These are phyloP conservation scores for Talaromyces adpressus DNA, from an alignment of 495 filamentous ascomycete genomes.

Conservation along the genomic window DNA sequence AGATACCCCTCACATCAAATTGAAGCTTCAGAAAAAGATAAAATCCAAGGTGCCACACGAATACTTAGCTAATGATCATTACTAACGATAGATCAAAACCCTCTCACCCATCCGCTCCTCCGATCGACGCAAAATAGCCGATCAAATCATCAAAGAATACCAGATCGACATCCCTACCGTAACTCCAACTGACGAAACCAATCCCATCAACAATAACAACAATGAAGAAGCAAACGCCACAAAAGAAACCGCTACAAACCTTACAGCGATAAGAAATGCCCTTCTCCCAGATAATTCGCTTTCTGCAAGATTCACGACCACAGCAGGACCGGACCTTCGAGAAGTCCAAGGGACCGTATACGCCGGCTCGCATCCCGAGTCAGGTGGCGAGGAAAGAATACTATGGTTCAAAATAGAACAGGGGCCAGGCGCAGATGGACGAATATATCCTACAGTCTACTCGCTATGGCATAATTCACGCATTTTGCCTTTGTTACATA, in stretches of 20 bases:
- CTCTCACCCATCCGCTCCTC: constrained; percentile 63
- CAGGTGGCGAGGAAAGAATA: constrained; percentile 51
- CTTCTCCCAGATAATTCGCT: constrained; percentile 58
- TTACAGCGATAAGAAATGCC: constrained; percentile 51
- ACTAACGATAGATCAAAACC: constrained; percentile 53
- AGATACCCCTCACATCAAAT: constrained; percentile 14
- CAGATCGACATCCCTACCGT: constrained; percentile 39
- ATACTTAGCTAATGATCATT: not conserved
- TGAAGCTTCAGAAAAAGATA: not conserved
- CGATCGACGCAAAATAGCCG: constrained; percentile 62
- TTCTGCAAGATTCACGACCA: constrained; percentile 64
- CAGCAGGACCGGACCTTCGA: constrained; percentile 56
- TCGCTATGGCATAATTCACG: constrained; percentile 60
- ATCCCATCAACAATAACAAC: not conserved
- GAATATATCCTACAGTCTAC: constrained; percentile 62
- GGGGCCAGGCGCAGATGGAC: constrained; percentile 34
- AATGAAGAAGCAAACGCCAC: constrained; percentile 29
- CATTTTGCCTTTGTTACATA: constrained; percentile 58
- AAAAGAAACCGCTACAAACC: constrained; percentile 30
- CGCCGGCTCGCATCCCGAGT: constrained; percentile 46
- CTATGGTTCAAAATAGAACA: constrained; percentile 67
- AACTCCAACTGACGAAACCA: constrained; percentile 21
- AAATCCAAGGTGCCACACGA: not conserved
- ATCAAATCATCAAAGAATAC: constrained; percentile 61
- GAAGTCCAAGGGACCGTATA: constrained; percentile 61